Percentiles rank a stretch among this genome's conserved stretches.
phyloP scores from a whole-genome alignment of 164 flowering plant genomes.

The Piper longum region DNA sequence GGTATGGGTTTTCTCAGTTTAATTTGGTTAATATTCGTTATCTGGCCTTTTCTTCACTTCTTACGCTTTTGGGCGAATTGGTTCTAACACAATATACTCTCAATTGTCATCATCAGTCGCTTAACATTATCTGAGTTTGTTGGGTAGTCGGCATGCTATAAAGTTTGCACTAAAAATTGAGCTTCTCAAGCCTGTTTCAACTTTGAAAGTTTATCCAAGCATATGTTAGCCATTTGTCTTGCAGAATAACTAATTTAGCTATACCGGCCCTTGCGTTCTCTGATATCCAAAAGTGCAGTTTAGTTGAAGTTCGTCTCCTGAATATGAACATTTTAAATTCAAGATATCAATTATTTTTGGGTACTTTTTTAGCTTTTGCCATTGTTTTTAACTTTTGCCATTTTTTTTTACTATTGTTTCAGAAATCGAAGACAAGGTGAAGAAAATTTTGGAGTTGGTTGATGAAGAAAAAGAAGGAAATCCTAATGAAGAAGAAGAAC shows the following conservation, averaged over 20 bases:
- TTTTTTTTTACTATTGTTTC: slow-evolving; percentile 1
- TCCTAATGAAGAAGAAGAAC: slow-evolving; percentile 5
- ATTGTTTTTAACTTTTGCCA: background rate
- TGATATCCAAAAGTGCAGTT: background rate
- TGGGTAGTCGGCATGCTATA: background rate
- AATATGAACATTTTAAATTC: background rate
- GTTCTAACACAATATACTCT: too few species aligned
- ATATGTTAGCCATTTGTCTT: too few species aligned
- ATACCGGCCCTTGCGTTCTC: too few species aligned
- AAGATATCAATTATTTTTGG: background rate
- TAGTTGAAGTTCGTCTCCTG: background rate
- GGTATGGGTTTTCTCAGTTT: too few species aligned
- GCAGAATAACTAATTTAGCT: too few species aligned
- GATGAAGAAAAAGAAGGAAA: slow-evolving; percentile 5
- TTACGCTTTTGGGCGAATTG: too few species aligned
- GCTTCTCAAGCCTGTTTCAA: background rate
- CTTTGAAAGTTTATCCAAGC: background rate
- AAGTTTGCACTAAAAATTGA: background rate
- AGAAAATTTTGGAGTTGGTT: slow-evolving; percentile 6
- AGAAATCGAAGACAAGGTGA: slow-evolving; percentile 7
- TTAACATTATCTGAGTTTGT: too few species aligned
- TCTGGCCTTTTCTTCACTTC: too few species aligned
- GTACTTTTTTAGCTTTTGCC: background rate
- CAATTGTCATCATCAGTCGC: too few species aligned
- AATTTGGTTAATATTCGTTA: too few species aligned